These are phyloP conservation scores for Elaeis oleifera DNA, from an alignment of 202 grass and related monocot genomes.

Conservation along the genomic window DNA sequence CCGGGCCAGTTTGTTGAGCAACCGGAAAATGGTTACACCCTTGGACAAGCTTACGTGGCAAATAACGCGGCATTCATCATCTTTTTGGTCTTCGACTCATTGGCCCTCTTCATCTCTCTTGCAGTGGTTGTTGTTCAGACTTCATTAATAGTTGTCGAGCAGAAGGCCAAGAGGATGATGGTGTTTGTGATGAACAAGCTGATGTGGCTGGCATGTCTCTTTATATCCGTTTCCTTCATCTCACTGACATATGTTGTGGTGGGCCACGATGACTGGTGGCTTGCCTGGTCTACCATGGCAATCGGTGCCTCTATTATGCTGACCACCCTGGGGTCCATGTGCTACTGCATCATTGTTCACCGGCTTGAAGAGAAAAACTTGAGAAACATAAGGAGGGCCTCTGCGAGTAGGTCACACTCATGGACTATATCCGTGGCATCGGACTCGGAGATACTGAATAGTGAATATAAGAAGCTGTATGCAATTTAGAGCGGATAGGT, in stretches of 20 bases:
- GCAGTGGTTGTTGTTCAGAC: conserved; percentile 90
- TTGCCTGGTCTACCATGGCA: conserved; percentile 95
- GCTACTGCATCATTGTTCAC: conserved; percentile 74
- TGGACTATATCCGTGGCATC: conserved; percentile 62
- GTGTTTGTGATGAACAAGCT: conserved; percentile 99
- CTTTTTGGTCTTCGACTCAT: conserved; percentile 77
- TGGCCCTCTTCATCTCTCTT: conserved; percentile 90
- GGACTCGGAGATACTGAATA: conserved; percentile 72
- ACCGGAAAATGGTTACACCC: conserved; percentile 1
- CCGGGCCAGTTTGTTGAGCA: conserved; percentile 51
- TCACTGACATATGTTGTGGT: conserved; percentile 89
- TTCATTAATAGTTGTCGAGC: conserved; percentile 90
- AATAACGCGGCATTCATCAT: conserved; percentile 68
- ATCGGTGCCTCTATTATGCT: conserved; percentile 84
- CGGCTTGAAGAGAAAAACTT: conserved; percentile 83
- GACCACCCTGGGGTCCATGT: conserved; percentile 78
- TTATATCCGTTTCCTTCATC: conserved; percentile 85
- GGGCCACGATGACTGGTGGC: conserved; percentile 51
- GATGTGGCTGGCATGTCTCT: conserved; percentile 97
- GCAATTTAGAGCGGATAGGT: conserved; percentile 39
- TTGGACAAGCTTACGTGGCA: conserved; percentile 75
- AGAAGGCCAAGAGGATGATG: conserved; percentile 94
- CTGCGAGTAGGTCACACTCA: conserved; percentile 64
- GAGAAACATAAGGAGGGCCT: conserved; percentile 69
- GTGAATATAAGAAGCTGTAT: conserved; percentile 81